Evolutionary conservation across 108 stramenopile species (phyloP).

Genomic region (Cyclotella baltica): DNA sequence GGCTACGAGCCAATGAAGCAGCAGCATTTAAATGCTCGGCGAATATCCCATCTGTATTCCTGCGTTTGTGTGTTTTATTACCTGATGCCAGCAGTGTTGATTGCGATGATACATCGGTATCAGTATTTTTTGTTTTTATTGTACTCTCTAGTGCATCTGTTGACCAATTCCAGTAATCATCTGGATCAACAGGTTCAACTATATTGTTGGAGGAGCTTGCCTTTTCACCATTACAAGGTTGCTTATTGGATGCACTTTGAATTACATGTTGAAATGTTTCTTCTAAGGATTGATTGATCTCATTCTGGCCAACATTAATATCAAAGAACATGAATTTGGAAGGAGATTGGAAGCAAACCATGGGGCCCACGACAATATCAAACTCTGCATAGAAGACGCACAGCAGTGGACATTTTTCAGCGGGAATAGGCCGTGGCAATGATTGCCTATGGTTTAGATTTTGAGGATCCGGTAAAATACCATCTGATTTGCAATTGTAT

Average conservation of each 20-base stretch:
- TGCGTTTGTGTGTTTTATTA: conserved; percentile 1
- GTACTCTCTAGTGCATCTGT: background rate
- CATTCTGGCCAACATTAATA: conserved; percentile 56
- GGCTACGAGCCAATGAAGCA: conserved; percentile 19
- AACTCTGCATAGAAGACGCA: conserved; percentile 90
- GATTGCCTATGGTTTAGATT: conserved; percentile 16
- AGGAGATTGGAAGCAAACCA: conserved; percentile 72
- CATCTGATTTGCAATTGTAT: background rate
- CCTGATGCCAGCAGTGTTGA: conserved; percentile 11
- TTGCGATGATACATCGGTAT: conserved; percentile 10
- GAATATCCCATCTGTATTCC: background rate
- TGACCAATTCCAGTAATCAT: conserved; percentile 16
- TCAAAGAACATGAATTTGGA: conserved; percentile 76
- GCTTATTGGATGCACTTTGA: background rate
- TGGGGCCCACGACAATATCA: conserved; percentile 84
- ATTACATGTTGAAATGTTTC: conserved; percentile 57
- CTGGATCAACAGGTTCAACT: conserved; percentile 7
- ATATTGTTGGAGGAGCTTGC: background rate
- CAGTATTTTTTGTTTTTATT: background rate
- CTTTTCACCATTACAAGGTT: background rate
- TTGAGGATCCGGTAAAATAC: conserved; percentile 18
- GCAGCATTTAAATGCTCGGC: conserved; percentile 9
- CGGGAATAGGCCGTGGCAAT: conserved; percentile 54
- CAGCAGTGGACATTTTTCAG: conserved; percentile 75
- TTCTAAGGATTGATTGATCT: conserved; percentile 67